phyloP scores from a whole-genome alignment of 257 asterid species.

The Solanum sitiens region DNA sequence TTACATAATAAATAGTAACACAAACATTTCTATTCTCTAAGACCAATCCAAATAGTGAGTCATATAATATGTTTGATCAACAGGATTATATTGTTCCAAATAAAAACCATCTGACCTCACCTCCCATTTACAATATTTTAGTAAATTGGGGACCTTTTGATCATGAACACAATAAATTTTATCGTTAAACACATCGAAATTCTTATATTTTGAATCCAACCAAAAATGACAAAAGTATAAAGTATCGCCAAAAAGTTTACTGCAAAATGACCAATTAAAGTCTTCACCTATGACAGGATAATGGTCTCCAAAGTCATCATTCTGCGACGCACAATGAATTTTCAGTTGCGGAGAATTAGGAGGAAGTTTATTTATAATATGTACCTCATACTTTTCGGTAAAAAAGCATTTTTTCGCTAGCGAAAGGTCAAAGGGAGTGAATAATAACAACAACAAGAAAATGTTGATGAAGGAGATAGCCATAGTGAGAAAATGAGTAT shows the following conservation, averaged over 20 bases:
- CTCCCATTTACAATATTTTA: background rate
- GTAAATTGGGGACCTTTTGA: background rate
- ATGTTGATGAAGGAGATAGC: background rate
- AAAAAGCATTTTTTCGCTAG: background rate
- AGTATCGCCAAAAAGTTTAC: background rate
- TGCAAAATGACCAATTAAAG: background rate
- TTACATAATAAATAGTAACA: background rate
- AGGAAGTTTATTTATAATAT: background rate
- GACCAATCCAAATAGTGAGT: background rate
- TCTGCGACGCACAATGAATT: background rate
- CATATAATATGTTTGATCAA: background rate
- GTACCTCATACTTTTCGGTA: background rate
- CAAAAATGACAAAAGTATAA: background rate
- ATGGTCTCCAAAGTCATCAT: background rate
- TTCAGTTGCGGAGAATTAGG: background rate
- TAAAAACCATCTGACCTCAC: background rate
- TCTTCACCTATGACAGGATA: background rate
- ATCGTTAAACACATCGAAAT: background rate
- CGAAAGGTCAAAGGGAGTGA: background rate
- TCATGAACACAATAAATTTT: background rate
- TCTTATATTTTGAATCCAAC: background rate
- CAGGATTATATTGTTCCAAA: background rate
- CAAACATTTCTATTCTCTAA: background rate
- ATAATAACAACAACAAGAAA: background rate
- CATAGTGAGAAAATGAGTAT: background rate